Evolutionary conservation across 169 alveolate species (phyloP), one percentile per base, ranked within the genome.

Genomic region (Plasmodium relictum): DNA sequence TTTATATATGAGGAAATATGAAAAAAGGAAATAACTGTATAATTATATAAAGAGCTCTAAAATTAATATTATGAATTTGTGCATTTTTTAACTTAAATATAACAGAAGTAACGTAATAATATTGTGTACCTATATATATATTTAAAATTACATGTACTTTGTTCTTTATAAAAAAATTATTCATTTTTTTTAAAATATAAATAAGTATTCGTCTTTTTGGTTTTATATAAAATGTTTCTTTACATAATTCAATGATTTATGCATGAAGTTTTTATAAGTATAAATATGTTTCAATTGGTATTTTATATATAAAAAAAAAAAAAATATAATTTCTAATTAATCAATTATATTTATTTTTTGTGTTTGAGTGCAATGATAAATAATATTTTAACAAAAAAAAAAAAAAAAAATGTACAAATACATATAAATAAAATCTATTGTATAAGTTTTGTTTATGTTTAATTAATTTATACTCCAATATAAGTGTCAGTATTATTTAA

Each of bases 401-500:
- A 74, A 74, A 74, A 78, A 78, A 78, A 78, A 78, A 80, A 80
- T 66, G 71, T 22, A 68, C 80, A 80, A 80, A 80, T 66, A 62
- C 16, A 61, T 68, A 45, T 69, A 65, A 37, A 44, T 80, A 68
- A 61, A 42, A 42, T 20, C 63, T 41, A 22, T 62, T 74, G 73
- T 62, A 56, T 54, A 37, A 39, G 37, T 52, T 8, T 80, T 37
- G 41, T 80, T 66, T 70, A 80, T 80, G 66, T 44, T 66, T 80
- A 80, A 80, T 80, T 80, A 80, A 80, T 80, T 80, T 80, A 45
- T 80, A 62, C 78, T 80, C 90, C 90, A 65, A 80, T 80, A 72
- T 80, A 80, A 52, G 66, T 70, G 90, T 80, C 90, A 80, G 68
- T 80, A 72, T 50, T 42, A 62, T 54, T 62, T 62, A 80, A 80